Evolutionary conservation across 148 eudicot species (phyloP), one percentile per base, ranked within the genome.

Genomic region (Polygonum aviculare): DNA sequence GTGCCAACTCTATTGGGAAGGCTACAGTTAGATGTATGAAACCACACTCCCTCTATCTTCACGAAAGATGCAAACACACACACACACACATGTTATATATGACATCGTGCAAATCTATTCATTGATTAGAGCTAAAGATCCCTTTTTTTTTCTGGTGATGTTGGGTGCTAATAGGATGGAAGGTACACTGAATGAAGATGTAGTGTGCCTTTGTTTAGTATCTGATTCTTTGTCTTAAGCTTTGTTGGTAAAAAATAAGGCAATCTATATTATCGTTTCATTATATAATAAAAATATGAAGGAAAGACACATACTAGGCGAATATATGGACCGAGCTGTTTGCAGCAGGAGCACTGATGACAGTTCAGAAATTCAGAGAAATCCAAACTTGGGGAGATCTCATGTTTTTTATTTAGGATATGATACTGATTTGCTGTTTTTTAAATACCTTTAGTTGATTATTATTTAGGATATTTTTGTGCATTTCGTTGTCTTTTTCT

Each of bases 1-100:
- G 97, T 94, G 44, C 93, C 97, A 69, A 89, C 97, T 74, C 77
- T 94, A 69, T 74, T 84, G 1, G 98, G 91, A 69, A 89, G 80
- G 78, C 76, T 69, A 72, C 82, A 84, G 33, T 48, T 94, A 69
- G 90, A 87, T 82, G 98, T 92, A 90, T 81, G 93, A 74, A 45
- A 78, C 54, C 72, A 69, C 16, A 69, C 55, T 35, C 55, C 47
- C 33, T 79, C 33, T 52, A 15, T 21, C 14, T 44, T 21, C 14
- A 72, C 26, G 49, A 65, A 38, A 44, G 50, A 73, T 26, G 31
- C 47, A 44, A 6, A 7, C 47, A 44, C 8, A 44, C 9, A 9
- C 6, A 9, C 44, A 35, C 3, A 4, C 57, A 60, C 10, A 22
- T 71, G 11, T 12, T 62, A 45, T 55, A 38, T 75, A 41, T 50